Evolutionary conservation across 2,329 filamentous ascomycete genomes (phyloP).

Genomic region (Exophiala xenobiotica): DNA sequence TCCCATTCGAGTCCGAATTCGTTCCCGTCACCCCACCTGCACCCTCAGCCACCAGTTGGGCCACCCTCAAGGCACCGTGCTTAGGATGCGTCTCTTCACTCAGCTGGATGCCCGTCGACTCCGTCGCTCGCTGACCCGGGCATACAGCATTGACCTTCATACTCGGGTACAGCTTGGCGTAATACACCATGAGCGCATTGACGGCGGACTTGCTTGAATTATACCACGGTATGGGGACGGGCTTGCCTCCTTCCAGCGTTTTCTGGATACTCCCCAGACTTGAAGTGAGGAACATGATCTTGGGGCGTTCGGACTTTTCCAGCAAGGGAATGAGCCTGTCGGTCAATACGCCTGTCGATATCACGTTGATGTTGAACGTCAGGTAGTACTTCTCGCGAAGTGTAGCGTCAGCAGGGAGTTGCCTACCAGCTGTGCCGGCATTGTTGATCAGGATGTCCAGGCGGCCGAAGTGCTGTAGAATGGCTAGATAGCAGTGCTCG

Average conservation of each 20-base stretch:
- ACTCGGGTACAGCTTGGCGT: conserved; percentile 22
- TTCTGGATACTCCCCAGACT: conserved; percentile 18
- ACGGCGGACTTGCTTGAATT: conserved; percentile 25
- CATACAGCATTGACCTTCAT: conserved; percentile 30
- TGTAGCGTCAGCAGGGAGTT: conserved; percentile 14
- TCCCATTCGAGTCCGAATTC: conserved; percentile 20
- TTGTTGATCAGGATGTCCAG: conserved; percentile 41
- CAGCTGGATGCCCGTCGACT: conserved; percentile 15
- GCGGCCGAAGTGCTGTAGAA: conserved; percentile 36
- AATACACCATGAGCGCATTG: conserved; percentile 25
- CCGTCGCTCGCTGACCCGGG: conserved; percentile 25
- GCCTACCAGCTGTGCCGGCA: conserved; percentile 32
- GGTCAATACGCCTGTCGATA: conserved; percentile 27
- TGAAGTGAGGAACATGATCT: conserved; percentile 27
- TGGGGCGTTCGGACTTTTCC: conserved; percentile 24
- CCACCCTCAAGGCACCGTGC: conserved; percentile 23
- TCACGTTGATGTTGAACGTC: conserved; percentile 31
- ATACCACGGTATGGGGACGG: conserved; percentile 17
- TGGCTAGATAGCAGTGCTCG: conserved; percentile 33
- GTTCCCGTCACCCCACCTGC: conserved; percentile 24
- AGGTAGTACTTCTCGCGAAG: conserved; percentile 29
- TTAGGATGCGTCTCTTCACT: conserved; percentile 25
- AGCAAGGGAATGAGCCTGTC: conserved; percentile 25
- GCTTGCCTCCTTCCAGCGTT: conserved; percentile 10
- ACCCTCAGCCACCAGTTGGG: conserved; percentile 24